phyloP scores from a whole-genome alignment of 306 rosid genomes.

The Arachis stenosperma region DNA sequence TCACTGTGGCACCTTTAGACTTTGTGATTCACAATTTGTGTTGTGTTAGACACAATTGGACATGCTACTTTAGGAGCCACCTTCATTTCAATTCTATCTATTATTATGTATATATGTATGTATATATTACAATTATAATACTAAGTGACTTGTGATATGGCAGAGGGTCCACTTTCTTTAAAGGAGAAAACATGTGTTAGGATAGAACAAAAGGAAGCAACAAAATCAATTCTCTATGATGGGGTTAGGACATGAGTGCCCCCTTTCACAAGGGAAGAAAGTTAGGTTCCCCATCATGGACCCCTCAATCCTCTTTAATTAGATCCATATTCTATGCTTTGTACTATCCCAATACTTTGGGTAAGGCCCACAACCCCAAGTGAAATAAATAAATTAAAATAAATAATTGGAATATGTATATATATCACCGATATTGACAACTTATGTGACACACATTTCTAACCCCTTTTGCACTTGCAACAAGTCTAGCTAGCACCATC shows the following conservation, averaged over 20 bases:
- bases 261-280: slow-evolving; percentile 75
- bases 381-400: slow-evolving; percentile 30
- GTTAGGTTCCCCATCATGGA: slow-evolving; percentile 66
- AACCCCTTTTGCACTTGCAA: slow-evolving; percentile 49
- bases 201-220: slow-evolving; percentile 65
- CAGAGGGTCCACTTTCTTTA: slow-evolving; percentile 45
- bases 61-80: slow-evolving; percentile 52
- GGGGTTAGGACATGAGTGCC: slow-evolving; percentile 59
- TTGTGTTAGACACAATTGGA: slow-evolving; percentile 38
- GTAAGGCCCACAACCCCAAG: slow-evolving; percentile 42
- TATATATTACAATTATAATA: too few relatives aligned
- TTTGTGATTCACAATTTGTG: slow-evolving; percentile 48
- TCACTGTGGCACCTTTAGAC: slow-evolving; percentile 46
- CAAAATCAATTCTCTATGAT: slow-evolving; percentile 71
- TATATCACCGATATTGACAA: slow-evolving; percentile 57
- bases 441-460: slow-evolving; percentile 58
- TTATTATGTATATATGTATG: background rate
- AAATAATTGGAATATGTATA: slow-evolving; percentile 54
- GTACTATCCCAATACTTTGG: slow-evolving; percentile 50
- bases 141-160: slow-evolving; percentile 49
- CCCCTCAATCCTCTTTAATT: slow-evolving; percentile 55
- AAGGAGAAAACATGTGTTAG: slow-evolving; percentile 48
- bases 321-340: slow-evolving; percentile 69
- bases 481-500: slow-evolving; percentile 40
- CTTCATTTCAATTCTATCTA: slow-evolving; percentile 45